Conservation (phyloP, 208 protist genomes). For the Borovskyia barvae region DNA sequence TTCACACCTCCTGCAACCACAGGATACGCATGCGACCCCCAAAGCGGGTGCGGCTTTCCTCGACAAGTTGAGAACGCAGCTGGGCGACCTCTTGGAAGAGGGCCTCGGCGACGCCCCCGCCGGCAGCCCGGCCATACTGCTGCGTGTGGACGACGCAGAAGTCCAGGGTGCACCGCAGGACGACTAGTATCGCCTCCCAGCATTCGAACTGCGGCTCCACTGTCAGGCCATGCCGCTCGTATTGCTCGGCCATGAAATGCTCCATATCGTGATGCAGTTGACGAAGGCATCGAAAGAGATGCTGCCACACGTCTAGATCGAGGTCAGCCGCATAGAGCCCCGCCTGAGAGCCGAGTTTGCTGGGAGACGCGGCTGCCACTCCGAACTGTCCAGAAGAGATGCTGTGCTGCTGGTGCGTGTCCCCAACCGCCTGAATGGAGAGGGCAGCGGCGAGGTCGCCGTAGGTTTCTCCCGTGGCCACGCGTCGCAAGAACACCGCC, state of each 20-base stretch:
- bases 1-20: conserved; percentile 82
- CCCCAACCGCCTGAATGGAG: conserved; percentile 32
- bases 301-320: conserved; percentile 49
- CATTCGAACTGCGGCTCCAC: conserved; percentile 86
- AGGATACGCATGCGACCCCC: conserved; percentile 75
- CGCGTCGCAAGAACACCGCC: conserved; percentile 65
- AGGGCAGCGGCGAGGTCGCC: conserved; percentile 31
- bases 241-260: conserved; percentile 49
- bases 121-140: conserved; percentile 31
- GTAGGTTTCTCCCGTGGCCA: conserved; percentile 68
- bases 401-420: conserved; percentile 11
- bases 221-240: conserved; percentile 13
- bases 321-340: conserved; percentile 40
- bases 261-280: conserved; percentile 69
- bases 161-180: conserved; percentile 69
- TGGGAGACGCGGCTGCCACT: too few species aligned
- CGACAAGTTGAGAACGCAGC: conserved; percentile 63
- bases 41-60: conserved; percentile 76
- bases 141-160: conserved; percentile 65
- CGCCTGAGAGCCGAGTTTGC: not conserved
- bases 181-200: conserved; percentile 78
- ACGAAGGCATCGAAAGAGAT: conserved; percentile 41
- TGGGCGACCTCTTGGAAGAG: conserved; percentile 61
- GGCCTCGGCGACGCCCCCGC: conserved; percentile 33
- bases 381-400: too few species aligned